Evolutionary conservation across 1,139 yeast species (phyloP).

Genomic region (Petasospora rhodanensis): DNA sequence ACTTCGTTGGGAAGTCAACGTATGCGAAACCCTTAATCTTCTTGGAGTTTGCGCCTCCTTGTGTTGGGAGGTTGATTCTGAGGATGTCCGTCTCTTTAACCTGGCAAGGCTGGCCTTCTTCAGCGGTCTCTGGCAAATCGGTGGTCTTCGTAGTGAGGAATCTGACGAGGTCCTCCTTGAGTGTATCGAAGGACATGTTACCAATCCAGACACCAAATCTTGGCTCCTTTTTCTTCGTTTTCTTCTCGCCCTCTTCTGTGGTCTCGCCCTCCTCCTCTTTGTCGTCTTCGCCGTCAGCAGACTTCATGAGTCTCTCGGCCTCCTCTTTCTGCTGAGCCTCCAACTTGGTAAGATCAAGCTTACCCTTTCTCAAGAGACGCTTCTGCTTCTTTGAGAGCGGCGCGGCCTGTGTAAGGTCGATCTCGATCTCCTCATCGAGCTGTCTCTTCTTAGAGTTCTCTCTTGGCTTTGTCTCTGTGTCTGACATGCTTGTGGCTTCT

Average conservation of each 20-base stretch:
- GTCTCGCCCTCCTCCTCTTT: conserved; percentile 12
- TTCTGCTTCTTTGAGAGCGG: conserved; percentile 92
- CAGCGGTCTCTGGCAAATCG: conserved; percentile 35
- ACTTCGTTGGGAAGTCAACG: conserved; percentile 67
- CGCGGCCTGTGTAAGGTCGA: conserved; percentile 69
- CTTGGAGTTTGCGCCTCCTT: conserved; percentile 34
- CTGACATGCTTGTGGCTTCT: conserved; percentile 2
- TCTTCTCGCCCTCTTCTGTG: conserved; percentile 4
- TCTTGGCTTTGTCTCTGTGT: no score
- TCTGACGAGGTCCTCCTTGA: conserved; percentile 64
- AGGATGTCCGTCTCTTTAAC: conserved; percentile 47
- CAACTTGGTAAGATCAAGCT: conserved; percentile 54
- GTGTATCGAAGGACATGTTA: conserved; percentile 81
- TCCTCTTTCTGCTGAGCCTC: conserved; percentile 47
- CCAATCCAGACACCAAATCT: conserved; percentile 89
- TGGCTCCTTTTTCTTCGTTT: conserved; percentile 10
- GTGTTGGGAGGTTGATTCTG: conserved; percentile 64
- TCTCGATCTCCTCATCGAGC: conserved; percentile 64
- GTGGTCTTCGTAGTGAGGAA: conserved; percentile 61
- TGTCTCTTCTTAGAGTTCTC: conserved; percentile 30
- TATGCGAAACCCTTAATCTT: conserved; percentile 88
- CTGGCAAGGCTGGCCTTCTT: conserved; percentile 39
- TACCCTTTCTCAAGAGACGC: conserved; percentile 74
- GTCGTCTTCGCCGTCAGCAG: conserved; percentile 15
- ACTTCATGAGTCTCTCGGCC: conserved; percentile 27